phyloP scores from a whole-genome alignment of 78 protist species.

The slime mould (Dictyostelium discoideum) region DNA sequence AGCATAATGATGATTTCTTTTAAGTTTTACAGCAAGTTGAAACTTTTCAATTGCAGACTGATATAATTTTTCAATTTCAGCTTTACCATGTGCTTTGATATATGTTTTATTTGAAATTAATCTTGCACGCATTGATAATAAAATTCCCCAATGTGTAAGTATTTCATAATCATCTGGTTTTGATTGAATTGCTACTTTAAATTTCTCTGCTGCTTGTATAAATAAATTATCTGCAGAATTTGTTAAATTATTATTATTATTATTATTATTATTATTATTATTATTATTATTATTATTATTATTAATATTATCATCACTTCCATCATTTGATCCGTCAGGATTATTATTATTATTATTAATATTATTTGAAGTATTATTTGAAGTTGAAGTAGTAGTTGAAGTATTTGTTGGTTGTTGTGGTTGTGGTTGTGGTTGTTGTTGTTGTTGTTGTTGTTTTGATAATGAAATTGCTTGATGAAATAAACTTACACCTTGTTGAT shows the following conservation, averaged over 20 bases:
- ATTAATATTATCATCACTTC: not conserved
- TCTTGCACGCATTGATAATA: slow-evolving; percentile 52
- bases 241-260: not conserved
- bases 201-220: slow-evolving; percentile 53
- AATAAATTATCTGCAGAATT: not conserved
- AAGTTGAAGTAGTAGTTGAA: too few relatives aligned
- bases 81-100: not conserved
- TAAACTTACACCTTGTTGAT: slow-evolving; percentile 77
- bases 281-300: not conserved
- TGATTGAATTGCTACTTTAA: slow-evolving; percentile 69
- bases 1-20: slow-evolving; percentile 68
- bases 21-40: slow-evolving; percentile 29
- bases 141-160: slow-evolving; percentile 77
- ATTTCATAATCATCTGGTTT: slow-evolving; percentile 79
- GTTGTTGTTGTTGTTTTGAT: not conserved
- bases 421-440: not conserved
- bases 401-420: not conserved
- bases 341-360: not conserved
- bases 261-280: not conserved
- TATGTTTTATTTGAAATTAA: not conserved
- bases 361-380: not conserved
- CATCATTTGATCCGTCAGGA: not conserved
- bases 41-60: slow-evolving; percentile 57
- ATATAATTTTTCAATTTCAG: slow-evolving; percentile 21
- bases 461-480: slow-evolving; percentile 71